Evolutionary conservation across 1,284 basidiomycete species (phyloP), one percentile per base, ranked within the genome.

Genomic region (Marasmius oreades): DNA sequence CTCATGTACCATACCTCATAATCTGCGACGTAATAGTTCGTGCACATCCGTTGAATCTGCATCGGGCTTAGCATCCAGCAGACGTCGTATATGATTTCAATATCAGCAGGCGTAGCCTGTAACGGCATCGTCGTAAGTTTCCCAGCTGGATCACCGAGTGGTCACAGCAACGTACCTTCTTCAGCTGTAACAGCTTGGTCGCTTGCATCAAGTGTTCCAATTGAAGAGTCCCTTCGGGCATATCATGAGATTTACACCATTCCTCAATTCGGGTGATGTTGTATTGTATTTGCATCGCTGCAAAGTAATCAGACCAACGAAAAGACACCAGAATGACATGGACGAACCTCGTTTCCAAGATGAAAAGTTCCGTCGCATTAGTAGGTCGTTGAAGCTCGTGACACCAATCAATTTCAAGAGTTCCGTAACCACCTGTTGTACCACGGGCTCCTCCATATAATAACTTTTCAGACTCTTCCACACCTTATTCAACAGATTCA

Each of bases 21-120:
- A 75, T 99, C 97, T 48, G 97, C 97, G 59, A 97, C 95, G 68
- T 97, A 96, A 77, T 99, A 99, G 74, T 97, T 95, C 59, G 90
- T 91, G 74, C 96, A 97, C 84, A 98, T 93, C 68, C 96, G 92
- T 77, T 99, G 97, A 65, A 99, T 99, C 73, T 99, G 97, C 69
- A 96, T 96, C 0, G 97, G 97, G 58, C 95, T 98, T 53, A 99
- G 80, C 89, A 99, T 99, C 97, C 97, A 99, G 80, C 95, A 99
- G 55, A 99, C 96, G 69, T 97, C 92, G 69, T 98, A 99, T 66
- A 98, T 96, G 66, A 99, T 98, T 72, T 99, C 95, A 62, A 98
- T 97, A 70, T 98, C 95, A 24, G 89, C 88, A 39, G 92, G 80
- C 1, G 93, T 93, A 7, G 93, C 88, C 93, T 95, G 54, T 53